Evolutionary conservation across 106 monocot genomes (phyloP), one percentile per base, ranked within the genome.

Genomic region (Cymbidium sinense): DNA sequence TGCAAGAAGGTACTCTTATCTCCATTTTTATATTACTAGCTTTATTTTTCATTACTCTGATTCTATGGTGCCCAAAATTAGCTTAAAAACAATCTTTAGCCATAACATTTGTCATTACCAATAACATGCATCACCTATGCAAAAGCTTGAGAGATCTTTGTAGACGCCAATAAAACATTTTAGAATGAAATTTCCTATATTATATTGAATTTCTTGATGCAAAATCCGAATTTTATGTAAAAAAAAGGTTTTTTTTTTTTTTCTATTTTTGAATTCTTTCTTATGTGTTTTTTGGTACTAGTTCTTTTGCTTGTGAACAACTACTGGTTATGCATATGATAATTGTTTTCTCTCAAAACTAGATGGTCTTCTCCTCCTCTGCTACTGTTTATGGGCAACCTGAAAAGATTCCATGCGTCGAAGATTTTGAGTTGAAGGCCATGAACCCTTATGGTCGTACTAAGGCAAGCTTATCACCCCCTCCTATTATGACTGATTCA

Each of bases 301-400:
- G n/a, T 70, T 35, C 13, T 70, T 70, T 36, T 70, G 19, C 36
- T 36, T 35, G 36, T 36, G 3, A 55, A 20, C 7, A 36, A 34
- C 19, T 19, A 65, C 30, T 65, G 13, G 13, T 7, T 5, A 0
- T 36, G 71, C 37, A 19, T 71, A 36, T 20, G 39, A 71, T 71
- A 67, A 33, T 67, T 17, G n/a, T 29, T 33, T 30, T 44, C n/a
- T 76, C 17, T 34, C 15, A 30, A 34, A 76, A 55, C 10, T 33
- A 95, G 95, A 80, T 95, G 86, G 95, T 95, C 29, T 95, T 92
- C 81, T 95, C 95, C 51, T 95, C 95, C 10, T 95, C 95, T 70
- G 78, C 95, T 70, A 95, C 95, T 75, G 95, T 95, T 77, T 95
- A 95, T 76, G 95, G 95, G 33, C 88, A 88, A 80, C 95, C 95